A percentile compares a stretch with the other conserved stretches of the same genome.
These are phyloP conservation scores for Polytrichum formosum DNA, from an alignment of 225 moss, liverwort and hornwort genomes.

Conservation along the genomic window DNA sequence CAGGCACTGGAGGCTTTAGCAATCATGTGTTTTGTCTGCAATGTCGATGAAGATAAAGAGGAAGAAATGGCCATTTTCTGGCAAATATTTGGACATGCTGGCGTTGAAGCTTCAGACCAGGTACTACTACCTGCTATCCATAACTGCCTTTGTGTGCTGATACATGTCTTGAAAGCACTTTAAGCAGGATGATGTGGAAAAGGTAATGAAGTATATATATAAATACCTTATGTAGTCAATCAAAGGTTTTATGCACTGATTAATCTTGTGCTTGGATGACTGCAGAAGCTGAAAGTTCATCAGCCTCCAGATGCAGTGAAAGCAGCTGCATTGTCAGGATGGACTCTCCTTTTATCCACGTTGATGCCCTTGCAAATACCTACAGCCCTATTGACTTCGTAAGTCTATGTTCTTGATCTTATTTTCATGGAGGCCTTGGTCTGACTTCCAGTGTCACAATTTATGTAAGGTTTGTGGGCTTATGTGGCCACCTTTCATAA, in stretches of 20 bases:
- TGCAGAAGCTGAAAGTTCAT: slow-evolving; percentile 26
- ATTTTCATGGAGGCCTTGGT: too few relatives aligned
- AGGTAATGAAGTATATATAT: too few relatives aligned
- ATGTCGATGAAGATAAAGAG: slow-evolving; percentile 28
- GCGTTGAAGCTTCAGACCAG: slow-evolving; percentile 20
- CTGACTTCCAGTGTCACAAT: too few relatives aligned
- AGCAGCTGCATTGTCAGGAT: slow-evolving; percentile 43
- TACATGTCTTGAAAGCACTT: too few relatives aligned
- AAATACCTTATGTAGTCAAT: too few relatives aligned
- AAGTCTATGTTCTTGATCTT: slow-evolving; percentile 13
- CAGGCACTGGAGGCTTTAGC: slow-evolving; percentile 45
- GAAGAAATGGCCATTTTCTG: slow-evolving; percentile 32
- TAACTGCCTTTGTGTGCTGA: too few relatives aligned
- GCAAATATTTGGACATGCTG: slow-evolving; percentile 21
- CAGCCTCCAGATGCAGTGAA: slow-evolving; percentile 25
- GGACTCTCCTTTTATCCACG: slow-evolving; percentile 46
- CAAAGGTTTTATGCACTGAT: too few relatives aligned
- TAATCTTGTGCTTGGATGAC: background rate
- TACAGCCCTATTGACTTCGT: slow-evolving; percentile 23
- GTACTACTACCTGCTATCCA: background rate
- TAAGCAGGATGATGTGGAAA: too few relatives aligned
- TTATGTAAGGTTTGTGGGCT: too few relatives aligned
- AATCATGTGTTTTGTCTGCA: slow-evolving; percentile 39
- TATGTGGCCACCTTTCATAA: too few relatives aligned
- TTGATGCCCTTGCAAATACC: slow-evolving; percentile 28